Conservation (phyloP, 2,329 filamentous ascomycete genomes). For the Cladophialophora chaetospira region DNA sequence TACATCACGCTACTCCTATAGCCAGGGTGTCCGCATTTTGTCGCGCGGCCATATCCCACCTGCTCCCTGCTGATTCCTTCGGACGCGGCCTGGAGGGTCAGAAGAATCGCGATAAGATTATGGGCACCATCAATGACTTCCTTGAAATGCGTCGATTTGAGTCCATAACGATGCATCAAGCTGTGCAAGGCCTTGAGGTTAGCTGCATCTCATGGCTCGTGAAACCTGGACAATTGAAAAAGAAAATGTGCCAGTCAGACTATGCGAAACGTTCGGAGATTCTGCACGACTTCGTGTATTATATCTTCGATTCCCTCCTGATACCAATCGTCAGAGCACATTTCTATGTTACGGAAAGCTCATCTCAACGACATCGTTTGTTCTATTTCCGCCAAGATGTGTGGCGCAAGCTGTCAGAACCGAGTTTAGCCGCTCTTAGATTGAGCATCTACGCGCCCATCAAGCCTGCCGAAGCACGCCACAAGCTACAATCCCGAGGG, state of each 20-base stretch:
- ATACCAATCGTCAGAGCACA: conserved; percentile 83
- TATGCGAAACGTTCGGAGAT: conserved; percentile 74
- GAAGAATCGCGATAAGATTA: conserved; percentile 64
- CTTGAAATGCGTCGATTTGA: conserved; percentile 79
- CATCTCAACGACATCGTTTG: conserved; percentile 72
- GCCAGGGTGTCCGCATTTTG: conserved; percentile 83
- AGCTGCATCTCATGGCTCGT: conserved; percentile 72
- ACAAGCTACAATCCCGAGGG: conserved; percentile 61
- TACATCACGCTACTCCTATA: conserved; percentile 59
- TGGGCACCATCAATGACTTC: conserved; percentile 75
- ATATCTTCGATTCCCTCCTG: conserved; percentile 85
- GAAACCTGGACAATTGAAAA: conserved; percentile 46
- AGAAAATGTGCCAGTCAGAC: conserved; percentile 71
- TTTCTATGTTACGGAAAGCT: conserved; percentile 95
- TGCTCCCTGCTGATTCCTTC: conserved; percentile 78
- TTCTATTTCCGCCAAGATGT: conserved; percentile 96
- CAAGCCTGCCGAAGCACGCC: conserved; percentile 56
- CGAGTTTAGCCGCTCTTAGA: conserved; percentile 69
- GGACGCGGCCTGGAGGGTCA: conserved; percentile 57
- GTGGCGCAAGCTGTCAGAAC: conserved; percentile 76
- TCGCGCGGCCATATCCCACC: conserved; percentile 68
- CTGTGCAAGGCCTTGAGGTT: conserved; percentile 75
- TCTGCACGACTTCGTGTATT: conserved; percentile 85
- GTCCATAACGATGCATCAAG: conserved; percentile 74
- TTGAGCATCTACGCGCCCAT: conserved; percentile 77